Evolutionary conservation across 2,329 filamentous ascomycete species (phyloP).

Genomic region (Parasarocladium wereldwijsianum): DNA sequence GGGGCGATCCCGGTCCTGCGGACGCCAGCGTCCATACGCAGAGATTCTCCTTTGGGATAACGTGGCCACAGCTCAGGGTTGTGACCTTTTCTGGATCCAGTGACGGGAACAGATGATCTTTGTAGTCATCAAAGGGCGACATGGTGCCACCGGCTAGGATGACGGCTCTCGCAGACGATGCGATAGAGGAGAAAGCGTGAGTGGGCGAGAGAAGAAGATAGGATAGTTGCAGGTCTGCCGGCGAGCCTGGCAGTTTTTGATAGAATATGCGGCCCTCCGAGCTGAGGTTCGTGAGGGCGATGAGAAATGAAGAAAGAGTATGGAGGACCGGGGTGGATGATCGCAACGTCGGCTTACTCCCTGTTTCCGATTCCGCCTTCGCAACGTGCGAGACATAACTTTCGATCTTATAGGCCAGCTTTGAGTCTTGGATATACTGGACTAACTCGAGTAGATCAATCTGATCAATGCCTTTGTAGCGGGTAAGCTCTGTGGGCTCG

Average conservation of each 20-base stretch:
- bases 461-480: constrained; percentile 79
- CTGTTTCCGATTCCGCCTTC: constrained; percentile 21
- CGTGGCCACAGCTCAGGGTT: constrained; percentile 85
- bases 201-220: constrained; percentile 88
- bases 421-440: constrained; percentile 79
- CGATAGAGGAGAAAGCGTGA: constrained; percentile 78
- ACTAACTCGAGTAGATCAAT: constrained; percentile 87
- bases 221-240: constrained; percentile 46
- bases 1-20: constrained; percentile 24
- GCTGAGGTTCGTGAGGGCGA: constrained; percentile 76
- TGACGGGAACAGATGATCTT: constrained; percentile 70
- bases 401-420: constrained; percentile 87
- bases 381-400: constrained; percentile 59
- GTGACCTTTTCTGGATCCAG: constrained; percentile 47
- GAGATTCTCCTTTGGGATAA: constrained; percentile 72
- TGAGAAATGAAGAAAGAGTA: constrained; percentile 47
- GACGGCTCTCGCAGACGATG: constrained; percentile 70
- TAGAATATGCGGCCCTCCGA: constrained; percentile 53
- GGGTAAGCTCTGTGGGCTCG: constrained; percentile 56
- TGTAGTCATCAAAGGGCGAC: constrained; percentile 91
- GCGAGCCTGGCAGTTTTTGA: constrained; percentile 25
- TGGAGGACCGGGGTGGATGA: constrained; percentile 36
- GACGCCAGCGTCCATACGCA: constrained; percentile 57
- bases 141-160: constrained; percentile 92
- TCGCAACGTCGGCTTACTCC: constrained; percentile 9